phyloP scores from a whole-genome alignment of 73 alveolate species.

The Breviolum minutum region DNA sequence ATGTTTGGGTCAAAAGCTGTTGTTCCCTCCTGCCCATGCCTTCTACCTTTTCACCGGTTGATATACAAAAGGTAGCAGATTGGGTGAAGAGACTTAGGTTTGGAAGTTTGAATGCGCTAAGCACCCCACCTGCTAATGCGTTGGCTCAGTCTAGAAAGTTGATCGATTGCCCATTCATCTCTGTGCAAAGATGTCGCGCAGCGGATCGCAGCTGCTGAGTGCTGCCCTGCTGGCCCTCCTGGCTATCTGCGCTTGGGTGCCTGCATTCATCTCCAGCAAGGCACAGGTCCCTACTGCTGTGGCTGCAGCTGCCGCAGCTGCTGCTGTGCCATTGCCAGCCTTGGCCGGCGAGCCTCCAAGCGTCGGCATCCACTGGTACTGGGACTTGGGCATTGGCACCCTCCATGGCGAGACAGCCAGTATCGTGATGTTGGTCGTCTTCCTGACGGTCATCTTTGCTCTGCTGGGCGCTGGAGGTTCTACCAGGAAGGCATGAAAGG shows the following conservation, averaged over 20 bases:
- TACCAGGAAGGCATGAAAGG: constrained; percentile 37
- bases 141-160: too few relatives aligned
- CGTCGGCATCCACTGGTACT: constrained; percentile 80
- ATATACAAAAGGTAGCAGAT: too few relatives aligned
- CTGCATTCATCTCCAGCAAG: constrained; percentile 18
- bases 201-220: constrained; percentile 37
- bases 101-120: too few relatives aligned
- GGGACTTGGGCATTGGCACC: constrained; percentile 74
- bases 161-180: not conserved
- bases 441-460: constrained; percentile 22
- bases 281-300: not conserved
- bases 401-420: constrained; percentile 74
- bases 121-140: too few relatives aligned
- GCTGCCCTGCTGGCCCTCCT: not conserved
- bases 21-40: too few relatives aligned
- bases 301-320: constrained; percentile 31
- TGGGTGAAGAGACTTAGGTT: too few relatives aligned
- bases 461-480: constrained; percentile 44
- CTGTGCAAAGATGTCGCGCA: not conserved
- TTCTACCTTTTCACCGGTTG: too few relatives aligned
- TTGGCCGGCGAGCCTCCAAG: constrained; percentile 73
- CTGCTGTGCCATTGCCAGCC: constrained; percentile 46
- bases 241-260: constrained; percentile 48
- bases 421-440: constrained; percentile 26
- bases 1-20: too few relatives aligned